A percentile compares a stretch with the other conserved stretches of the same genome.
Evolutionary conservation across 1,284 basidiomycete species (phyloP).

Genomic region (Somion occarium): DNA sequence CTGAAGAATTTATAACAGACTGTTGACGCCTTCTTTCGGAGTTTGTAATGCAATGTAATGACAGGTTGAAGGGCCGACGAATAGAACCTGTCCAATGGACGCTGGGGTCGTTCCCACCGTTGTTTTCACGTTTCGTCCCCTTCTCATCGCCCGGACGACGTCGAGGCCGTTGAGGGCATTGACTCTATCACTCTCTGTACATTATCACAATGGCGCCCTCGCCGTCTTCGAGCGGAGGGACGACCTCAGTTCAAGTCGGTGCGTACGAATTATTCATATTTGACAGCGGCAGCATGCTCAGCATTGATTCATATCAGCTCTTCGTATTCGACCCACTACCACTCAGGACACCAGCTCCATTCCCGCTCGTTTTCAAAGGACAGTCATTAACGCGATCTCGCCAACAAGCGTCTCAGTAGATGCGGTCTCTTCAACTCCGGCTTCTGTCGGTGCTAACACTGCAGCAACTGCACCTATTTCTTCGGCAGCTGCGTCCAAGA

Average conservation of each 20-base stretch:
- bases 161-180: constrained; percentile 89
- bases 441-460: constrained; percentile 39
- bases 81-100: not conserved
- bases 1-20: not conserved
- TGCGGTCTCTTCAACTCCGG: constrained; percentile 40
- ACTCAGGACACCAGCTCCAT: constrained; percentile 79
- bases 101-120: not conserved
- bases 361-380: constrained; percentile 89
- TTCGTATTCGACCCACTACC: constrained; percentile 89
- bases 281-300: constrained; percentile 5
- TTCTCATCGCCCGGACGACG: constrained; percentile 42
- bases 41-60: too few species aligned
- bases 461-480: constrained; percentile 45
- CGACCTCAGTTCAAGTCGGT: constrained; percentile 87
- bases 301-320: constrained; percentile 46
- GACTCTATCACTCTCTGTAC: constrained; percentile 43
- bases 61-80: not conserved
- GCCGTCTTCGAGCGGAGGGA: constrained; percentile 53
- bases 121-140: constrained; percentile 16
- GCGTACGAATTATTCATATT: constrained; percentile 36
- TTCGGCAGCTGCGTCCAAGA: constrained; percentile 59
- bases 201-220: constrained; percentile 57
- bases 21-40: not conserved
- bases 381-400: constrained; percentile 75
- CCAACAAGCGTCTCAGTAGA: constrained; percentile 75